A percentile compares a stretch with the other conserved stretches of the same genome.
phyloP scores from a whole-genome alignment of 257 asterid species.

The Nicotiana tabacum region DNA sequence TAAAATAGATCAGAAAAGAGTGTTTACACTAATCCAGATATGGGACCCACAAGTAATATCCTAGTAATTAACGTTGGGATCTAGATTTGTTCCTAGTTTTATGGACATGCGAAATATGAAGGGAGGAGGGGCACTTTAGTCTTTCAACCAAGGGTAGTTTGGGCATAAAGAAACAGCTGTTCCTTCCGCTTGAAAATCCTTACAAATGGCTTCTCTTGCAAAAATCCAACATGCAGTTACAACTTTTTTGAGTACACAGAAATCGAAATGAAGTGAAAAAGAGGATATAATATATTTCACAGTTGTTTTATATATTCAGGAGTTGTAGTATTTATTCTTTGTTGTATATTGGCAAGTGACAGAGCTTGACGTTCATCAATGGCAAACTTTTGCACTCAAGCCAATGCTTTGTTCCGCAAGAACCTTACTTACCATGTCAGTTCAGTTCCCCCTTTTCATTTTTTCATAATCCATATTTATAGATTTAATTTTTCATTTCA shows the following conservation, averaged over 20 bases:
- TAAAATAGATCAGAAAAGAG: too few relatives aligned
- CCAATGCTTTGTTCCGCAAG: slow-evolving; percentile 22
- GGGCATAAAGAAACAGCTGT: background rate
- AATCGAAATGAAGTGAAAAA: background rate
- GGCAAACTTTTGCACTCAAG: slow-evolving; percentile 25
- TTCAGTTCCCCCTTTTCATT: background rate
- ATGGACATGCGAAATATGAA: too few relatives aligned
- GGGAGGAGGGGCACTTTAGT: background rate
- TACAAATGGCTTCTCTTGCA: background rate
- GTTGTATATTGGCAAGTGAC: background rate
- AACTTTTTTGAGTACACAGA: background rate
- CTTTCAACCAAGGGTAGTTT: background rate
- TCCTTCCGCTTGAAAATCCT: background rate
- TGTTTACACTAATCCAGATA: too few relatives aligned
- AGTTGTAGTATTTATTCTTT: background rate
- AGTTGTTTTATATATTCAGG: background rate
- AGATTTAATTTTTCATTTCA: background rate
- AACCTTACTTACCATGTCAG: slow-evolving; percentile 23
- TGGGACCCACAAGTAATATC: background rate
- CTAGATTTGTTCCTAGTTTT: too few relatives aligned
- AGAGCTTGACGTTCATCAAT: background rate
- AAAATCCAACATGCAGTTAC: background rate
- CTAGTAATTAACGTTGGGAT: too few relatives aligned
- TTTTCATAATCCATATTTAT: background rate
- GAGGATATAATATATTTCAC: background rate